A percentile compares a stretch with the other conserved stretches of the same genome.
Conservation (phyloP, 2,329 filamentous ascomycete species). For the Rutstroemia sp. region DNA sequence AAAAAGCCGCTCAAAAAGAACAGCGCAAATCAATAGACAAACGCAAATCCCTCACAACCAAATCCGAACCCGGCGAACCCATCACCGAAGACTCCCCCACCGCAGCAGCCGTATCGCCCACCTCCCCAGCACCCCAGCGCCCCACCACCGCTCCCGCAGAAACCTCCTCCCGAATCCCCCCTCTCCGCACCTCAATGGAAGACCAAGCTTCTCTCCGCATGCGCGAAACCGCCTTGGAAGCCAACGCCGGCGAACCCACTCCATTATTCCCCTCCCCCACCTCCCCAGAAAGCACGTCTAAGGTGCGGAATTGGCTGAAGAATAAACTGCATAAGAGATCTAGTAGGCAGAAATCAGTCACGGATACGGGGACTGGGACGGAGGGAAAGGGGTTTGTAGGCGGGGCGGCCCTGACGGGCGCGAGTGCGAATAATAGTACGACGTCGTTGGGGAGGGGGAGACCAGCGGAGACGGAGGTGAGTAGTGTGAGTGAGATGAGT, state of each 20-base stretch:
- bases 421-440: conserved; percentile 38
- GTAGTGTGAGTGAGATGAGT: neutral
- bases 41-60: conserved; percentile 33
- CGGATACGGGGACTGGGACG: neutral
- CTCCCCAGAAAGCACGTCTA: conserved; percentile 15
- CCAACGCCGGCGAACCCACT: conserved; percentile 15
- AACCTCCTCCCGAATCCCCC: neutral
- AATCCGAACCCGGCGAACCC: conserved; percentile 3
- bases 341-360: conserved; percentile 23
- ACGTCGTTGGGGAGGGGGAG: conserved; percentile 13
- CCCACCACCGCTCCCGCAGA: conserved; percentile 5
- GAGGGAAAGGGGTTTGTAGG: conserved; percentile 39
- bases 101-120: no score
- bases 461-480: neutral
- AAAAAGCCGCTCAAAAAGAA: conserved; percentile 43
- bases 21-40: conserved; percentile 38
- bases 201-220: conserved; percentile 21
- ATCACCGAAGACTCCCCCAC: neutral
- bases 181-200: conserved; percentile 25
- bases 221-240: conserved; percentile 16
- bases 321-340: conserved; percentile 37
- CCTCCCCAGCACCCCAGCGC: neutral
- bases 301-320: conserved; percentile 46
- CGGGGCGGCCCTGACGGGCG: conserved; percentile 39
- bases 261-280: conserved; percentile 14